Percentiles rank a stretch among this genome's conserved stretches.
Evolutionary conservation across 495 filamentous ascomycete species (phyloP).

Genomic region (Tuber melanosporum): DNA sequence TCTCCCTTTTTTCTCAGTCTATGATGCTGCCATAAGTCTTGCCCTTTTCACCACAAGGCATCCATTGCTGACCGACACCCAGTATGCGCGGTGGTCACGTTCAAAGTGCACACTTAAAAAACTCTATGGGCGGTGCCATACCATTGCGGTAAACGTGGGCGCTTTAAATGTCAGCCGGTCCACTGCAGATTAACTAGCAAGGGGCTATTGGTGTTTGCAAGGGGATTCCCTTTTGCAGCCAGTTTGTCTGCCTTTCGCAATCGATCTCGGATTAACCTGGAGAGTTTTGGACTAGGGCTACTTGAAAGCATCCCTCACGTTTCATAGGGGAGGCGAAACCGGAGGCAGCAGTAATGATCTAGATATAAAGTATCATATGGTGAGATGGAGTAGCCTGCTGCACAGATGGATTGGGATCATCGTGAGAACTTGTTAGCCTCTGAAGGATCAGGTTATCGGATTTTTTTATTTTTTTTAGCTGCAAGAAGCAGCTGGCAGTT

Average conservation of each 20-base stretch:
- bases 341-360: neutral
- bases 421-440: neutral
- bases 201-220: neutral
- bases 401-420: neutral
- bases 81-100: neutral
- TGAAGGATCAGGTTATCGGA: neutral
- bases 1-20: neutral
- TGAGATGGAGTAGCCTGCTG: neutral
- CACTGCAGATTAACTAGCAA: neutral
- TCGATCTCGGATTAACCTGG: neutral
- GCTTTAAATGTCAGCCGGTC: neutral
- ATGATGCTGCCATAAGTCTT: neutral
- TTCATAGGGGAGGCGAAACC: neutral
- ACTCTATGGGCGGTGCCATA: neutral
- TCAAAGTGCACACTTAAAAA: neutral
- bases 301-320: neutral
- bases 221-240: neutral
- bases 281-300: neutral
- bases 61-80: neutral
- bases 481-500: conserved; percentile 15
- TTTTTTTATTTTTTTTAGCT: neutral
- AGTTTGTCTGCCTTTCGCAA: neutral
- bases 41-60: neutral
- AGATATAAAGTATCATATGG: neutral
- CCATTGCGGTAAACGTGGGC: neutral